Conservation (phyloP, 768 basidiomycete genomes). For the Flagelloscypha sp. region DNA sequence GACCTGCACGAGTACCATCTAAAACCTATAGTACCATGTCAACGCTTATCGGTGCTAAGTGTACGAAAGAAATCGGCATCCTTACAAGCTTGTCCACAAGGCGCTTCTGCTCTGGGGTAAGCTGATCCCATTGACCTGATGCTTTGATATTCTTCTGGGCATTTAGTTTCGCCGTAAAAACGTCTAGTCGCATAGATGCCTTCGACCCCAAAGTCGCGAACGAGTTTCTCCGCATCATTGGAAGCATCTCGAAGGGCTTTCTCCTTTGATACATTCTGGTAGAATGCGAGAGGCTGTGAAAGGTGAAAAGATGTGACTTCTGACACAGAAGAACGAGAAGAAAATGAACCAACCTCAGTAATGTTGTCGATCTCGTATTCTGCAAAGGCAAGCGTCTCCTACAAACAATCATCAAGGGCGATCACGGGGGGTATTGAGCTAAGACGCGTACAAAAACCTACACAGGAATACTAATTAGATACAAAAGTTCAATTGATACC, state of each 20-base stretch:
- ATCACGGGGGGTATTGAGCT: constrained; percentile 1
- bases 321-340: too few species aligned
- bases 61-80: background rate
- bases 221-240: constrained; percentile 60
- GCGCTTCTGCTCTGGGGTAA: constrained; percentile 61
- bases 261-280: constrained; percentile 71
- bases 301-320: too few species aligned
- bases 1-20: constrained; percentile 73
- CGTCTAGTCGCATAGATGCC: constrained; percentile 71
- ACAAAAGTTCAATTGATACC: background rate
- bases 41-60: background rate
- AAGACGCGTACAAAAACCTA: constrained; percentile 67
- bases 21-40: constrained; percentile 33
- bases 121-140: constrained; percentile 51
- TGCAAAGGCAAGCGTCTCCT: constrained; percentile 38
- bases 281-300: constrained; percentile 62
- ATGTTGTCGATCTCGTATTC: constrained; percentile 50
- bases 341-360: too few species aligned
- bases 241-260: constrained; percentile 79
- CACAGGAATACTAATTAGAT: constrained; percentile 4
- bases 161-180: constrained; percentile 63
- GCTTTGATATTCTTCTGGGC: constrained; percentile 63
- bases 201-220: constrained; percentile 70
- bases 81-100: constrained; percentile 72
- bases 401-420: constrained; percentile 11